These are phyloP conservation scores for Mastigamoeba balamuthi DNA, from an alignment of 78 protist genomes.

Conservation along the genomic window DNA sequence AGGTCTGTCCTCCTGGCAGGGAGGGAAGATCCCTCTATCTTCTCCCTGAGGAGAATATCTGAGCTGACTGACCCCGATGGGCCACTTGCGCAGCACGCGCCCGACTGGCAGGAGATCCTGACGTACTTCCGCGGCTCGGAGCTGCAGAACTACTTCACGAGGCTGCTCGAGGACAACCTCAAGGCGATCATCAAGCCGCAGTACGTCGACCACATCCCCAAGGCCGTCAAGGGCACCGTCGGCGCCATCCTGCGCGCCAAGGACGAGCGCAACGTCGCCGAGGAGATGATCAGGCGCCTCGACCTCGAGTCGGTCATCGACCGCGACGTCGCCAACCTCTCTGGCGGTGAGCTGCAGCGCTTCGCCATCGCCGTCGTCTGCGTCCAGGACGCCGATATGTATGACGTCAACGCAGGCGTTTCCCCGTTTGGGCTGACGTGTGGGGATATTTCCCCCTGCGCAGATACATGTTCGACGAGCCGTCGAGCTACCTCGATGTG, in stretches of 20 bases:
- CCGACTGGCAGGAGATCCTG: constrained; percentile 98
- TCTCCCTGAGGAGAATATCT: too few relatives aligned
- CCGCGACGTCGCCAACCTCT: constrained; percentile 73
- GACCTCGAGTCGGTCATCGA: constrained; percentile 70
- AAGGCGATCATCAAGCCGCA: constrained; percentile 96
- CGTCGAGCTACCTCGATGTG: constrained; percentile 97
- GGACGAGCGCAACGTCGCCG: constrained; percentile 41
- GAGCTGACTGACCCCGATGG: too few relatives aligned
- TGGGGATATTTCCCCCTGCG: not conserved
- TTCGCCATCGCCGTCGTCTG: constrained; percentile 87
- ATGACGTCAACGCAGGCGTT: too few relatives aligned
- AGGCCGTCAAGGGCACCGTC: constrained; percentile 84
- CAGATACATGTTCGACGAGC: constrained; percentile 99
- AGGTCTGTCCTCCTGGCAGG: constrained; percentile 9
- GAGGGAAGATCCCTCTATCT: too few relatives aligned
- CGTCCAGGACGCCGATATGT: constrained; percentile 60
- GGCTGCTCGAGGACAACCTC: constrained; percentile 86
- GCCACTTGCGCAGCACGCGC: constrained; percentile 22
- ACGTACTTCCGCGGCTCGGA: constrained; percentile 95
- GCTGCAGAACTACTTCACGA: constrained; percentile 93
- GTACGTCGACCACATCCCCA: constrained; percentile 96
- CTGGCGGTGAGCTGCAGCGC: constrained; percentile 99
- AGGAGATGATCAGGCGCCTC: constrained; percentile 18
- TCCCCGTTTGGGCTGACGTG: not conserved
- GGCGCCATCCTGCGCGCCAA: constrained; percentile 41